Evolutionary conservation across 176 grass and related monocot genomes (phyloP).

Genomic region (Themeda triandra): DNA sequence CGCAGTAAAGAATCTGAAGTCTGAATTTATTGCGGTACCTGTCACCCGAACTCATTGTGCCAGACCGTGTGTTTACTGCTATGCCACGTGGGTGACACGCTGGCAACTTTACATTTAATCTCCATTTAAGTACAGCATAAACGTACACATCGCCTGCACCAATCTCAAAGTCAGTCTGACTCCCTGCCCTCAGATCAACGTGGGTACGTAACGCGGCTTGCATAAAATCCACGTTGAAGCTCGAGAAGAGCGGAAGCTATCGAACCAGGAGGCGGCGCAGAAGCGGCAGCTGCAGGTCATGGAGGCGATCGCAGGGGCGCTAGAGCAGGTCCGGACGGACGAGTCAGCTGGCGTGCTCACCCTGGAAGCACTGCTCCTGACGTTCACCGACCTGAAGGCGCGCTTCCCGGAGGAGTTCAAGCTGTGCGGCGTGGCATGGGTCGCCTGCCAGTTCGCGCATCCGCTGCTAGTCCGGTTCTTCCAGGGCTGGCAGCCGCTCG

Average conservation of each 20-base stretch:
- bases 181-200: too few relatives aligned
- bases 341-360: conserved; percentile 41
- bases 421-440: conserved; percentile 48
- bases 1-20: too few relatives aligned
- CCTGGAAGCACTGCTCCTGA: conserved; percentile 35
- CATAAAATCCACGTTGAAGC: too few relatives aligned
- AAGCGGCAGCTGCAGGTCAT: conserved; percentile 44
- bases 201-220: too few relatives aligned
- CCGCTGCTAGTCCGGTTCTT: conserved; percentile 51
- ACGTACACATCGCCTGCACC: too few relatives aligned
- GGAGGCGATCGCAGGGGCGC: conserved; percentile 44
- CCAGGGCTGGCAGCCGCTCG: conserved; percentile 63
- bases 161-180: too few relatives aligned
- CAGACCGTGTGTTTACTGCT: too few relatives aligned
- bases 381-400: conserved; percentile 51
- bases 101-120: too few relatives aligned
- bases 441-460: conserved; percentile 57
- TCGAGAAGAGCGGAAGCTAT: conserved; percentile 44
- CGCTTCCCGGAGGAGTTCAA: conserved; percentile 50
- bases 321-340: conserved; percentile 47
- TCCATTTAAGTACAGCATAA: too few relatives aligned
- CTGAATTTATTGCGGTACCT: too few relatives aligned
- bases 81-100: too few relatives aligned
- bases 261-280: conserved; percentile 40
- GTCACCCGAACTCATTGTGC: too few relatives aligned